Conservation (phyloP, 768 basidiomycete genomes). For the Calocybe indica region DNA sequence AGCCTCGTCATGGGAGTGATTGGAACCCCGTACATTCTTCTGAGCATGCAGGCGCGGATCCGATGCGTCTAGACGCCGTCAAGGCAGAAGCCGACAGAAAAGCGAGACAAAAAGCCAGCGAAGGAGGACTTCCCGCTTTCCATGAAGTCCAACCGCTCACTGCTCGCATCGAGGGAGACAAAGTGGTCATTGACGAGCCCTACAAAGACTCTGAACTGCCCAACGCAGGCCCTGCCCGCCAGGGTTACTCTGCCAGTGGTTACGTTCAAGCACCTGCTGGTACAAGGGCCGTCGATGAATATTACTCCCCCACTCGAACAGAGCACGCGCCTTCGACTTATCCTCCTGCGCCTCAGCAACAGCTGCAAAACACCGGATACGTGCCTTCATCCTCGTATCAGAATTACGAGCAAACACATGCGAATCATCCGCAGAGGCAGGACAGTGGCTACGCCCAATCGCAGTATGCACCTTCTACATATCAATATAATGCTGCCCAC, state of each 20-base stretch:
- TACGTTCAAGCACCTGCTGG: conserved; percentile 64
- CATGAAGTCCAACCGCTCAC: conserved; percentile 71
- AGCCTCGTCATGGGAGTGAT: conserved; percentile 23
- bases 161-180: conserved; percentile 49
- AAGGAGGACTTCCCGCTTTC: conserved; percentile 72
- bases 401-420: too few species aligned
- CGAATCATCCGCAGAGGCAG: conserved; percentile 3
- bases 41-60: conserved; percentile 43
- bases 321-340: conserved; percentile 24
- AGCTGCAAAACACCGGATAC: conserved; percentile 33
- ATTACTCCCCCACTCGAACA: conserved; percentile 41
- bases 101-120: conserved; percentile 50
- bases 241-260: conserved; percentile 40
- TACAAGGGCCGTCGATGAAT: conserved; percentile 70
- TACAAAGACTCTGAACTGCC: conserved; percentile 19
- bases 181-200: conserved; percentile 41
- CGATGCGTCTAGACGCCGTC: conserved; percentile 76
- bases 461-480: conserved; percentile 18
- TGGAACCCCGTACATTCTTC: conserved; percentile 29
- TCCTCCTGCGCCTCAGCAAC: conserved; percentile 42
- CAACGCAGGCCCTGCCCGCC: conserved; percentile 22
- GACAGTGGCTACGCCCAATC: conserved; percentile 18
- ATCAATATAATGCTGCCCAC: conserved; percentile 23
- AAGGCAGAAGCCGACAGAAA: conserved; percentile 85
- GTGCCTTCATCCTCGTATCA: conserved; percentile 21